A percentile compares a stretch with the other conserved stretches of the same genome.
These are phyloP conservation scores for Achlya hypogyna DNA, from an alignment of 352 stramenopile species.

Conservation along the genomic window DNA sequence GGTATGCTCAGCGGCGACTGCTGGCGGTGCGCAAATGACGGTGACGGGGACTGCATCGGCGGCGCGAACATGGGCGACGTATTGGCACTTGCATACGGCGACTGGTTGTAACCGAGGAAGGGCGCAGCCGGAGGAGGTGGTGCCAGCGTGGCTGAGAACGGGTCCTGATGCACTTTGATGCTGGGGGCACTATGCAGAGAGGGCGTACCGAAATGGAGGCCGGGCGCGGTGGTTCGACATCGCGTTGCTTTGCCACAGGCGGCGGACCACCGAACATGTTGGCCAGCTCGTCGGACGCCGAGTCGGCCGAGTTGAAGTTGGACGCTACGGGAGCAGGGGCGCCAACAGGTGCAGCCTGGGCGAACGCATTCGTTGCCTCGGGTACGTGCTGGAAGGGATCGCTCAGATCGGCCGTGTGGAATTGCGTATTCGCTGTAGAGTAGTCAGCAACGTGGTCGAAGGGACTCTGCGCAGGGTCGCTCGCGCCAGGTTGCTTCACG, in stretches of 20 bases:
- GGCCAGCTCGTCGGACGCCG: neutral
- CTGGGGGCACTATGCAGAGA: too few relatives aligned
- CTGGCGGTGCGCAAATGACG: slow-evolving; percentile 13
- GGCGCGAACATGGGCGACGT: slow-evolving; percentile 23
- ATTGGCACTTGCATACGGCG: slow-evolving; percentile 24
- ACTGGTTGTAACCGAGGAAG: slow-evolving; percentile 53
- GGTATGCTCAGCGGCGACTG: slow-evolving; percentile 17
- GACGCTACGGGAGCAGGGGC: neutral
- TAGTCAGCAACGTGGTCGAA: neutral
- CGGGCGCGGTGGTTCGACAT: slow-evolving; percentile 2
- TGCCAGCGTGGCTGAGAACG: neutral
- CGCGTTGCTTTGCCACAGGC: neutral
- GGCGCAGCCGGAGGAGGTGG: slow-evolving; percentile 50
- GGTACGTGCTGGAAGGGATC: slow-evolving; percentile 13
- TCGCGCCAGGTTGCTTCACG: neutral
- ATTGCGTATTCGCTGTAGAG: neutral
- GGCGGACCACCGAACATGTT: slow-evolving; percentile 6
- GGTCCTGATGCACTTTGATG: slow-evolving; percentile 1
- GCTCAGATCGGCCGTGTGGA: slow-evolving; percentile 17
- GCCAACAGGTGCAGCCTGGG: slow-evolving; percentile 1
- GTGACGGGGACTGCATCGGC: slow-evolving; percentile 4
- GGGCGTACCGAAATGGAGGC: neutral
- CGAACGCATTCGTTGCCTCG: neutral
- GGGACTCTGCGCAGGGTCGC: neutral
- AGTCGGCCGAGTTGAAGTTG: slow-evolving; percentile 18